Base-by-base conservation (phyloP, 768 basidiomycete genomes). In the Pleurotus citrinopileatus region DNA sequence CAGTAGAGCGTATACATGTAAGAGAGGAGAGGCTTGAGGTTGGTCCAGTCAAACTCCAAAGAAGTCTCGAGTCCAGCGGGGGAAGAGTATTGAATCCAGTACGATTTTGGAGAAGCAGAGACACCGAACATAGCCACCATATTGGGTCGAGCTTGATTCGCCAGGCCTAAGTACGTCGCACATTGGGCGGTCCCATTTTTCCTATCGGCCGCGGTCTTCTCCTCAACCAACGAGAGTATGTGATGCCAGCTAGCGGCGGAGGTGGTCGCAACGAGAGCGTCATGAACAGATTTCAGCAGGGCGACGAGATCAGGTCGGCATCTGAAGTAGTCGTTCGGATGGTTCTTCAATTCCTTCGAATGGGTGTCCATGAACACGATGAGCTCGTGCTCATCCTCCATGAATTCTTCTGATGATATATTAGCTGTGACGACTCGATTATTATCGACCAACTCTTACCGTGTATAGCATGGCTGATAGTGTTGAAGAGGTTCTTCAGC, bases 1-100 rank as follows among this genome's bases (percentile, higher is more conserved):
- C 7, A 25, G n/a, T 54, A 45, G 13, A 54, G 25, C 9, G 53
- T 43, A 25, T 44, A 54, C 42, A 54, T 34, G 17, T 45, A 54
- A 19, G 3, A 15, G 19, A 43, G 10, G 5, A 54, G 40, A 4
- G 40, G 40, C 4, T 26, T 15, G 25, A 45, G 15, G 28, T 54
- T 43, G 6, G 8, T n/a, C 53, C 53, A 54, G 22, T 32, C 27
- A 28, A 28, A 50, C 9, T 3, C 4, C 9, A 9, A 7, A 1
- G 47, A 50, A 28, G 25, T 10, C 32, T 34, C 32, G n/a, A 34
- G 32, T 9, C 32, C 32, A 3, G 32, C 9, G 3, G 37, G n/a
- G 15, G 29, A 42, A 56, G 43, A 22, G 13, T 32, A 54, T 8
- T 27, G 40, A 43, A 54, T 9, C 6, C 10, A 4, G 19, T 53